Percentiles rank a stretch among this genome's conserved stretches.
phyloP scores from a whole-genome alignment of 192 early-diverging fungal genomes.

The Backusella westeae region DNA sequence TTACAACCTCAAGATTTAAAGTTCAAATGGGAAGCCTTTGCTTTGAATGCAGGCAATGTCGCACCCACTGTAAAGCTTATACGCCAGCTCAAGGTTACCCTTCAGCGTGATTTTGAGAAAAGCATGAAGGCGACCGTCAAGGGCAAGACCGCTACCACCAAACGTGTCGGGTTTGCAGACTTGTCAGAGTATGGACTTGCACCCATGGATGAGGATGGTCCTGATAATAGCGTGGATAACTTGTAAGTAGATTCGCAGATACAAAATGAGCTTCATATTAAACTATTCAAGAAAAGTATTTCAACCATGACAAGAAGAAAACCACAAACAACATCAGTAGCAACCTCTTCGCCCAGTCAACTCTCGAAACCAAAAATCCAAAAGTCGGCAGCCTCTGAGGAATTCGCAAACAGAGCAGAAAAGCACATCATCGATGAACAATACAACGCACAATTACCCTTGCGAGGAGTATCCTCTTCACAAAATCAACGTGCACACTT shows the following conservation, averaged over 20 bases:
- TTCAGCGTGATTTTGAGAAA: conserved; percentile 30
- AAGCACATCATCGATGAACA: conserved; percentile 51
- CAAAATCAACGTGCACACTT: conserved; percentile 1
- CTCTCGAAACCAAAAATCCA: neutral
- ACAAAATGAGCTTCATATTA: too few relatives aligned
- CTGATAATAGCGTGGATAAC: conserved; percentile 13
- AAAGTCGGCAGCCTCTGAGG: conserved; percentile 19
- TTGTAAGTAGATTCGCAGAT: neutral
- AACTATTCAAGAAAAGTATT: neutral
- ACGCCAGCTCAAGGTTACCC: conserved; percentile 10
- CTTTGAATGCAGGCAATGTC: conserved; percentile 9
- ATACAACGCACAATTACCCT: conserved; percentile 55
- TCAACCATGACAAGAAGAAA: neutral
- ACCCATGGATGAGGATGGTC: conserved; percentile 8
- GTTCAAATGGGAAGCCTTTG: conserved; percentile 39
- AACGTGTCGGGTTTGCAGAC: neutral
- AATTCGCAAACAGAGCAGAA: conserved; percentile 44
- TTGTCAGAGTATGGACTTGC: neutral
- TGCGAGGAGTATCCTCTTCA: conserved; percentile 7
- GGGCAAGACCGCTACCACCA: neutral
- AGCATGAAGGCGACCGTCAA: conserved; percentile 1
- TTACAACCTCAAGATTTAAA: conserved; percentile 20
- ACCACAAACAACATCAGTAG: neutral
- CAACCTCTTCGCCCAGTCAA: neutral
- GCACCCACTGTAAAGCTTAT: conserved; percentile 24